Evolutionary conservation across 768 basidiomycete species (phyloP).

Genomic region (Termitomyces sp.): DNA sequence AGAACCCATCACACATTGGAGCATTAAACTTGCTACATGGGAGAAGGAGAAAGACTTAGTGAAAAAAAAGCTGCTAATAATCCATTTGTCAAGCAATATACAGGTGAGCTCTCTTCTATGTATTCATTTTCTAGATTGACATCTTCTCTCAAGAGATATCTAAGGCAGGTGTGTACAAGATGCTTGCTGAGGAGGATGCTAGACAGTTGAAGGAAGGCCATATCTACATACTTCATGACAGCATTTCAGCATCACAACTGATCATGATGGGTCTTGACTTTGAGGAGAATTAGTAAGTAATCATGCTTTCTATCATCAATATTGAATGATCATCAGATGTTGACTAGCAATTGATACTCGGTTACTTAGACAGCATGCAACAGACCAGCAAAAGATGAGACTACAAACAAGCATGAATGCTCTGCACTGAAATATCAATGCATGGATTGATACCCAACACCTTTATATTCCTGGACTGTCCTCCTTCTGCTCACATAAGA

Average conservation of each 20-base stretch:
- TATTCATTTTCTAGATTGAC: not conserved
- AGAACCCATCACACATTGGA: not conserved
- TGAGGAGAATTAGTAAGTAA: conserved; percentile 16
- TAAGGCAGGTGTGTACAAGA: conserved; percentile 7
- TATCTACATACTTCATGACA: not conserved
- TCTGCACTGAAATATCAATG: conserved; percentile 8
- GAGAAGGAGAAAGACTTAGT: not conserved
- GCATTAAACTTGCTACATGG: not conserved
- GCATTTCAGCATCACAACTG: conserved; percentile 1
- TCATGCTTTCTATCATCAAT: not conserved
- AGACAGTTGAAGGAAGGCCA: not conserved
- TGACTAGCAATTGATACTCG: not conserved
- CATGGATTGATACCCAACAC: conserved; percentile 15
- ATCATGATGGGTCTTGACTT: conserved; percentile 13
- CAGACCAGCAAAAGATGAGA: conserved; percentile 1
- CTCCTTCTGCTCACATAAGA: not conserved
- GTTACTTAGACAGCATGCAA: conserved; percentile 2
- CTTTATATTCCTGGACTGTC: conserved; percentile 14
- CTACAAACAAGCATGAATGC: conserved; percentile 1
- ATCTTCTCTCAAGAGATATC: conserved; percentile 5
- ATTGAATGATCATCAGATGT: not conserved
- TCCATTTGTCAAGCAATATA: not conserved
- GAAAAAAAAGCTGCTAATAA: not conserved
- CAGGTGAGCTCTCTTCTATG: conserved; percentile 1
- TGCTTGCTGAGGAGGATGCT: conserved; percentile 12